These are phyloP conservation scores for Solanum boliviense DNA, from an alignment of 257 asterid species.

Conservation along the genomic window DNA sequence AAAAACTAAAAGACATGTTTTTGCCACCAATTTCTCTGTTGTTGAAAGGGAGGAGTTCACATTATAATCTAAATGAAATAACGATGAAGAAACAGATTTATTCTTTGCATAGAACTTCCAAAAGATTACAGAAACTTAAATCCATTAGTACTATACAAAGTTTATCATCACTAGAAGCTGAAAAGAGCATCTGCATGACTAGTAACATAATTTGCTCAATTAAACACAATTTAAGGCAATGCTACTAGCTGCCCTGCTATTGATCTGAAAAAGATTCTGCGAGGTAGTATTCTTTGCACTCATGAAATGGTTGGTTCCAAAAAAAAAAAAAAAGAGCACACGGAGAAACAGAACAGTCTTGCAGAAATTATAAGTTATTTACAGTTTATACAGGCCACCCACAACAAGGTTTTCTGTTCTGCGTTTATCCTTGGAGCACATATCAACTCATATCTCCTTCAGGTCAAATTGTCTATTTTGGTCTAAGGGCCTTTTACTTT, in stretches of 20 bases:
- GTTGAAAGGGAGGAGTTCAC: background rate
- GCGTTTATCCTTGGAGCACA: background rate
- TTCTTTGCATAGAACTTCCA: background rate
- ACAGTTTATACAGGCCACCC: background rate
- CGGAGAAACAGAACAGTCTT: background rate
- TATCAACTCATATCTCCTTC: background rate
- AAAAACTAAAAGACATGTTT: background rate
- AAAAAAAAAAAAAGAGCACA: background rate
- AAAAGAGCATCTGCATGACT: background rate
- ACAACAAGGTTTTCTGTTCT: background rate
- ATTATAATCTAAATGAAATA: background rate
- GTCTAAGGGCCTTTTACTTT: background rate
- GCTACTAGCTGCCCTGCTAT: background rate
- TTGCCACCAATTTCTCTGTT: background rate
- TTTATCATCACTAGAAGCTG: background rate
- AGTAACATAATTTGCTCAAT: background rate
- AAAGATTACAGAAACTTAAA: background rate
- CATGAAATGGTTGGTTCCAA: background rate
- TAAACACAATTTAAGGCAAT: background rate
- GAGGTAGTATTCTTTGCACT: background rate
- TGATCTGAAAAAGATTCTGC: background rate
- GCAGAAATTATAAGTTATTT: background rate
- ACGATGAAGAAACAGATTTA: background rate
- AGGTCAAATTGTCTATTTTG: background rate
- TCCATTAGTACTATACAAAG: background rate